Evolutionary conservation across 176 grass and related monocot species (phyloP).

Genomic region (Rhipidocladum racemiflorum): DNA sequence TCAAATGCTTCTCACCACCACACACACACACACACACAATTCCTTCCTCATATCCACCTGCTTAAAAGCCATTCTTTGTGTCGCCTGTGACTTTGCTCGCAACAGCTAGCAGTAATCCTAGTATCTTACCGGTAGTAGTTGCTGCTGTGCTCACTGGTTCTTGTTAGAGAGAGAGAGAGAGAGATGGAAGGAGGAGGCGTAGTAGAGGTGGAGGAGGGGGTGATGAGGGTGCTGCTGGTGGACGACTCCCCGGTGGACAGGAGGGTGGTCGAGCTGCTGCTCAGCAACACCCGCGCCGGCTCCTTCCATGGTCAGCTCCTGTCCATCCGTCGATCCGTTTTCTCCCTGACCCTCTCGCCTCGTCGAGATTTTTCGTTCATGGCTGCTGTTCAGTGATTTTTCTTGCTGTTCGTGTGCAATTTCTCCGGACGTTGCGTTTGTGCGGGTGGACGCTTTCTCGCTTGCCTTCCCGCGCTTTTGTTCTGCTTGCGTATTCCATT

Average conservation of each 20-base stretch:
- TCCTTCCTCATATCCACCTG: neutral
- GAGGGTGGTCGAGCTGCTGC: conserved; percentile 64
- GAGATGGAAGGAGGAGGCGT: conserved; percentile 15
- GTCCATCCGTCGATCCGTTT: neutral
- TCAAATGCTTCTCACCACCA: too few species aligned
- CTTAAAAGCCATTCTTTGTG: conserved; percentile 5
- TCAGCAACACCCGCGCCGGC: conserved; percentile 59
- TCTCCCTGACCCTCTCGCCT: neutral
- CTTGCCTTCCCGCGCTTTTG: neutral
- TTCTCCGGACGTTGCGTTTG: neutral
- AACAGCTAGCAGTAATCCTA: neutral
- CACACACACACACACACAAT: too few species aligned
- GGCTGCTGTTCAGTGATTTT: neutral
- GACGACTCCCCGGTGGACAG: conserved; percentile 88
- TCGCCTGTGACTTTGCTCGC: neutral
- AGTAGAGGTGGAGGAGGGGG: conserved; percentile 25
- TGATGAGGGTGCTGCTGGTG: conserved; percentile 78
- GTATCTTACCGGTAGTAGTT: neutral
- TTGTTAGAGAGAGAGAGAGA: neutral
- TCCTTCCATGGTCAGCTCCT: conserved; percentile 52
- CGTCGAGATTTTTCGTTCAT: neutral
- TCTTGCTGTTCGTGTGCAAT: neutral
- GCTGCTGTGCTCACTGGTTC: neutral
- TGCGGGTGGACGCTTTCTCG: too few species aligned
- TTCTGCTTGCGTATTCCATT: neutral